phyloP scores from a whole-genome alignment of 805 yeast genomes.

The Metschnikowia drakensbergensis region DNA sequence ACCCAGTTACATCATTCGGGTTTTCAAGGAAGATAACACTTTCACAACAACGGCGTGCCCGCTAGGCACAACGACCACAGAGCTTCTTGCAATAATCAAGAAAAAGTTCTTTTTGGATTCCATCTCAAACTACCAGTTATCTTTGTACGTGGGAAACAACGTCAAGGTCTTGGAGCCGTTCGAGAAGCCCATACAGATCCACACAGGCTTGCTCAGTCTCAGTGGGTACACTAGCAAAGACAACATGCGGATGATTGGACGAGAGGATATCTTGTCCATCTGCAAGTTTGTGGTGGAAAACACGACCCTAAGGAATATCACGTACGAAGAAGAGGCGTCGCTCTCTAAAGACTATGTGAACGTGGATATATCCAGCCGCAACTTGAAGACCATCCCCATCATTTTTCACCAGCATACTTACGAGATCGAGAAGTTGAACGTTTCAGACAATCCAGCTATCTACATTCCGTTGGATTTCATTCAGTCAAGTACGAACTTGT shows the following conservation, averaged over 20 bases:
- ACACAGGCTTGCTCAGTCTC: slow-evolving; percentile 63
- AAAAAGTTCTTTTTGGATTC: slow-evolving; percentile 72
- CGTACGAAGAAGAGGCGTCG: slow-evolving; percentile 67
- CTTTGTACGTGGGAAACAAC: slow-evolving; percentile 70
- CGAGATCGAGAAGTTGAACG: slow-evolving; percentile 77
- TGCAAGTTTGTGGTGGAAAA: slow-evolving; percentile 75
- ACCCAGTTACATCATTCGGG: slow-evolving; percentile 54
- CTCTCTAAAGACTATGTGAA: slow-evolving; percentile 63
- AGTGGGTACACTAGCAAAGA: slow-evolving; percentile 82
- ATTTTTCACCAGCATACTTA: slow-evolving; percentile 74
- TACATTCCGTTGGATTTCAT: slow-evolving; percentile 80
- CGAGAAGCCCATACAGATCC: slow-evolving; percentile 76
- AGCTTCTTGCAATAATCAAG: slow-evolving; percentile 64
- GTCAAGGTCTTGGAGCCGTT: slow-evolving; percentile 67
- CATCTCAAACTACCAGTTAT: slow-evolving; percentile 69
- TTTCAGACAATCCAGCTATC: slow-evolving; percentile 83
- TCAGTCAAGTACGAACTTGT: slow-evolving; percentile 72
- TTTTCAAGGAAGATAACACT: slow-evolving; percentile 79
- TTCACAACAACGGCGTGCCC: slow-evolving; percentile 82
- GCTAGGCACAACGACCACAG: slow-evolving; percentile 71
- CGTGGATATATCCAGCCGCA: slow-evolving; percentile 69
- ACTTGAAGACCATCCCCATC: slow-evolving; percentile 80
- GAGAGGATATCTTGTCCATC: slow-evolving; percentile 78
- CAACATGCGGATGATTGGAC: slow-evolving; percentile 69
- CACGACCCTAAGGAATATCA: slow-evolving; percentile 54